Evolutionary conservation across 2,329 filamentous ascomycete genomes (phyloP).

Genomic region (Rhytidhysteron rufulum): DNA sequence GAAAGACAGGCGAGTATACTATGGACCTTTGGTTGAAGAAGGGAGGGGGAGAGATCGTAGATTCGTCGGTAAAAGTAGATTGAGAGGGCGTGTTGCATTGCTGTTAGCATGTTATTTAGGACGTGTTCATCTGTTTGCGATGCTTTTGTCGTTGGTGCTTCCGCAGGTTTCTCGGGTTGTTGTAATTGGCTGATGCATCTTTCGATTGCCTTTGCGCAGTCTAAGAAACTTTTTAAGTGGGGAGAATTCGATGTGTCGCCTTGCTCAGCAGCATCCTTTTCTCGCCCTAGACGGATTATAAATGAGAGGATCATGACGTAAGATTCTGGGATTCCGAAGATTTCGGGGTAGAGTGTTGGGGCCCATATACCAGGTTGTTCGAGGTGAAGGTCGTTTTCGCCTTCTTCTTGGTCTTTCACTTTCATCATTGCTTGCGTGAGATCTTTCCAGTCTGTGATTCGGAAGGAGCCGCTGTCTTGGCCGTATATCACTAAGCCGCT

Average conservation of each 20-base stretch:
- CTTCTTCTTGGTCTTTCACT: conserved; percentile 35
- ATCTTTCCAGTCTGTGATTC: conserved; percentile 25
- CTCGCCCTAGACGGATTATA: conserved; percentile 42
- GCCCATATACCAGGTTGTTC: conserved; percentile 39
- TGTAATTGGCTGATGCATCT: conserved; percentile 22
- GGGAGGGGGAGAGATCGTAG: conserved; percentile 38
- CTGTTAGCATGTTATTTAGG: conserved; percentile 30
- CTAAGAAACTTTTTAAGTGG: conserved; percentile 27
- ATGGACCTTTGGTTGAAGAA: conserved; percentile 37
- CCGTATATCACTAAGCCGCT: conserved; percentile 17
- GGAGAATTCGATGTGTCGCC: conserved; percentile 6
- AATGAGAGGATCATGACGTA: conserved; percentile 28
- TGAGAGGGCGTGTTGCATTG: conserved; percentile 41
- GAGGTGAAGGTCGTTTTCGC: conserved; percentile 45
- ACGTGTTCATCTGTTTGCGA: conserved; percentile 7
- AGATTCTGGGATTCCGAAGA: conserved; percentile 44
- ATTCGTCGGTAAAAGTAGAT: conserved; percentile 48
- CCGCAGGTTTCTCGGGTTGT: conserved; percentile 1
- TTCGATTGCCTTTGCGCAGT: conserved; percentile 32
- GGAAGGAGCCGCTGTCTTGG: conserved; percentile 32
- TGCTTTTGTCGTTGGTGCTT: neutral
- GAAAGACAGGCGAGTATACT: conserved; percentile 37
- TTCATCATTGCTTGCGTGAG: conserved; percentile 28
- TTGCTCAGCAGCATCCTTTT: conserved; percentile 33
- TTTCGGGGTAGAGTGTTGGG: conserved; percentile 42